Percentiles rank a stretch among this genome's conserved stretches.
phyloP scores from a whole-genome alignment of 1,139 yeast genomes.

The Lodderomyces jiufengensis region DNA sequence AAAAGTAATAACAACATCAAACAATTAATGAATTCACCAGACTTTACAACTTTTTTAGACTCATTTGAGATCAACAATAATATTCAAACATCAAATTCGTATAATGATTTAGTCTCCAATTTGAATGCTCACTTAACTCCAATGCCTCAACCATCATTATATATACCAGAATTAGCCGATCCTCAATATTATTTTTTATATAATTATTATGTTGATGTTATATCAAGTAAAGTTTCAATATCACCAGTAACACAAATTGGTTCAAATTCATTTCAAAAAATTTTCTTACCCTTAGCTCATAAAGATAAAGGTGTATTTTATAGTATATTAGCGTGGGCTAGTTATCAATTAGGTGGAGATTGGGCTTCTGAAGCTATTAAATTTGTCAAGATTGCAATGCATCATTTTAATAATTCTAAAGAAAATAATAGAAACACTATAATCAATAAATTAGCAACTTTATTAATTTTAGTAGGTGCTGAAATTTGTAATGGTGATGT shows the following conservation, averaged over 20 bases:
- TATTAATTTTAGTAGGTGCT: conserved; percentile 65
- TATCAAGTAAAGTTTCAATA: conserved; percentile 58
- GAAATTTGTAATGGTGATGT: conserved; percentile 79
- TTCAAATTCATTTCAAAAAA: conserved; percentile 65
- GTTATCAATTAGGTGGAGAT: conserved; percentile 54
- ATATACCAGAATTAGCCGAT: conserved; percentile 19
- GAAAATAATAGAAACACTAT: conserved; percentile 17
- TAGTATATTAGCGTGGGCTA: conserved; percentile 76
- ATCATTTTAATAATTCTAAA: conserved; percentile 25
- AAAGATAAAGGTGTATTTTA: conserved; percentile 64
- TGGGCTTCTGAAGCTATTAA: conserved; percentile 43
- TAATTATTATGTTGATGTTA: conserved; percentile 60
- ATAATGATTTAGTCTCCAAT: conserved; percentile 18
- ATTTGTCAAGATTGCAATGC: conserved; percentile 45
- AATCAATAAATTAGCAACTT: conserved; percentile 55
- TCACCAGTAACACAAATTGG: conserved; percentile 53
- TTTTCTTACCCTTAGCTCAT: conserved; percentile 78
- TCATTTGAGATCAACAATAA: conserved; percentile 9
- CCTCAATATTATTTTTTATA: conserved; percentile 37
- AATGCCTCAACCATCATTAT: conserved; percentile 12
- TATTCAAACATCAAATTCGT: conserved; percentile 5
- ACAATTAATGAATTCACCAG: conserved; percentile 10
- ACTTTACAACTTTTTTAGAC: conserved; percentile 10
- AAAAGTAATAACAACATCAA: conserved; percentile 8
- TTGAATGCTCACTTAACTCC: conserved; percentile 20